A percentile compares a stretch with the other conserved stretches of the same genome.
These are phyloP conservation scores for Cupressus sempervirens DNA, from an alignment of 75 land plant genomes.

Conservation along the genomic window DNA sequence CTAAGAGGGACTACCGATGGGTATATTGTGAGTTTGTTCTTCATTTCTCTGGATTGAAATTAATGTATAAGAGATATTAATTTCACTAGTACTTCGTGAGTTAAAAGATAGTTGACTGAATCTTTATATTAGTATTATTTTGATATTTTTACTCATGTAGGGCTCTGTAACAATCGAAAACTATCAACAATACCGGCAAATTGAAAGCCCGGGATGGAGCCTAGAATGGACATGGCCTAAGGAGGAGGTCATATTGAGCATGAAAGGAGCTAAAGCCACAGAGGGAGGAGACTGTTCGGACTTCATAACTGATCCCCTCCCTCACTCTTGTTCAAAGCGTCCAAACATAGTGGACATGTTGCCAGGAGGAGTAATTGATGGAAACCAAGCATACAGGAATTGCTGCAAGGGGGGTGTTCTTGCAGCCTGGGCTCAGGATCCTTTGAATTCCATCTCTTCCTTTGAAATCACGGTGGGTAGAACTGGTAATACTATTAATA, in stretches of 20 bases:
- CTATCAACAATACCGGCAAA: conserved; percentile 57
- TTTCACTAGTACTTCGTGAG: no score
- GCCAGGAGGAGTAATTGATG: conserved; percentile 30
- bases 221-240: conserved; percentile 57
- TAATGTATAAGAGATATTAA: no score
- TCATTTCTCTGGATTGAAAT: background rate
- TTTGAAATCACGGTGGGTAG: conserved; percentile 57
- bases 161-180: conserved; percentile 42
- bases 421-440: conserved; percentile 47
- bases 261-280: conserved; percentile 50
- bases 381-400: conserved; percentile 25
- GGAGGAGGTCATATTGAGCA: conserved; percentile 55
- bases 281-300: conserved; percentile 53
- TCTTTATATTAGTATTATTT: no score
- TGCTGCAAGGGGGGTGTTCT: conserved; percentile 71
- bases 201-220: conserved; percentile 66
- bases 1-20: conserved; percentile 17
- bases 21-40: conserved; percentile 25
- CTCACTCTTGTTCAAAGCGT: conserved; percentile 46
- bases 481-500: background rate
- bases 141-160: conserved; percentile 26
- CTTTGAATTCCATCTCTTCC: conserved; percentile 20
- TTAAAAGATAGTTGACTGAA: no score
- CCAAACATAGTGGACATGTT: conserved; percentile 50
- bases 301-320: conserved; percentile 23